Evolutionary conservation across 1,284 basidiomycete species (phyloP).

Genomic region (Microbotryomycetes sp.): DNA sequence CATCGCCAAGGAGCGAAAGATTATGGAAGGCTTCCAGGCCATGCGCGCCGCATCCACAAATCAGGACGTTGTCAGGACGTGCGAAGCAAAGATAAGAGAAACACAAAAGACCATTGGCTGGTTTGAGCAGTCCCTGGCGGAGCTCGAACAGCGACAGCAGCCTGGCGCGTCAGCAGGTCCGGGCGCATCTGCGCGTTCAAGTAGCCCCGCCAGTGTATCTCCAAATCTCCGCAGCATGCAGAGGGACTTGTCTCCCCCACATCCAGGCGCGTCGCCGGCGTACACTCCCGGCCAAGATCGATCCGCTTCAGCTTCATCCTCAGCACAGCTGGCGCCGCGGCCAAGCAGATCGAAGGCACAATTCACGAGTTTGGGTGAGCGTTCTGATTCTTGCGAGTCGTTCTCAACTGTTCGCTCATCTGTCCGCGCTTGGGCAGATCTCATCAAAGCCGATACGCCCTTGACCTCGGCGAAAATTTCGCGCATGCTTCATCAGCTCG

Average conservation of each 20-base stretch:
- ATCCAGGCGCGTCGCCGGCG: slow-evolving; percentile 23
- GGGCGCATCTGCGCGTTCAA: neutral
- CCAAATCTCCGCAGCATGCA: slow-evolving; percentile 38
- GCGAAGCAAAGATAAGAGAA: slow-evolving; percentile 78
- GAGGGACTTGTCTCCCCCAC: slow-evolving; percentile 28
- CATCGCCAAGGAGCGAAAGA: slow-evolving; percentile 86
- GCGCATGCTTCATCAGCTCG: slow-evolving; percentile 95
- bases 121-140: slow-evolving; percentile 76
- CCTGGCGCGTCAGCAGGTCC: slow-evolving; percentile 2
- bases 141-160: slow-evolving; percentile 52
- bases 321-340: neutral
- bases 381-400: neutral
- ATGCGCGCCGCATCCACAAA: slow-evolving; percentile 76
- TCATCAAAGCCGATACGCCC: slow-evolving; percentile 96
- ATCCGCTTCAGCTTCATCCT: neutral
- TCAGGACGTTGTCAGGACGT: slow-evolving; percentile 65
- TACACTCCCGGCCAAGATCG: slow-evolving; percentile 13
- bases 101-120: slow-evolving; percentile 76
- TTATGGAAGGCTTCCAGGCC: slow-evolving; percentile 74
- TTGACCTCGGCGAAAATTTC: slow-evolving; percentile 95
- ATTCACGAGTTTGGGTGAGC: slow-evolving; percentile 35
- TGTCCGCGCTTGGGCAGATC: slow-evolving; percentile 49
- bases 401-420: neutral
- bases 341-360: slow-evolving; percentile 24
- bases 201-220: slow-evolving; percentile 4